Conservation (phyloP, 768 basidiomycete genomes). For the Pholiota microspora region DNA sequence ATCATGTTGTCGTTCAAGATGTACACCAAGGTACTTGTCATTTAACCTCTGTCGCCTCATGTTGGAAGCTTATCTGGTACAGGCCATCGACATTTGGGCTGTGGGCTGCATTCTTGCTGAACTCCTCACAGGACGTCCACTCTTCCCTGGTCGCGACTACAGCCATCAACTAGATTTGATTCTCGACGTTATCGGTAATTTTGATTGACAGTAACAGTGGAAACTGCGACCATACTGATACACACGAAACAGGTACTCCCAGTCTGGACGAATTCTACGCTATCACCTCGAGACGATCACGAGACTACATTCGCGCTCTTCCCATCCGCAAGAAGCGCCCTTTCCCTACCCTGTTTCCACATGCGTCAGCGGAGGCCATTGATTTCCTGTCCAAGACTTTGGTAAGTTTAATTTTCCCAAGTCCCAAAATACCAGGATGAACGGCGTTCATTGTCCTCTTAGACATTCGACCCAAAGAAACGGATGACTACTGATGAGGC, state of each 20-base stretch:
- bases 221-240: constrained; percentile 9
- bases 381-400: constrained; percentile 74
- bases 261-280: constrained; percentile 89
- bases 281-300: constrained; percentile 80
- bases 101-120: constrained; percentile 80
- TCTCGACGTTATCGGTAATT: constrained; percentile 77
- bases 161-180: constrained; percentile 88
- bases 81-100: constrained; percentile 73
- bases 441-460: constrained; percentile 21
- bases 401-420: constrained; percentile 31
- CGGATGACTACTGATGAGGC: constrained; percentile 82
- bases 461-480: constrained; percentile 89
- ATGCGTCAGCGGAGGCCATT: constrained; percentile 69
- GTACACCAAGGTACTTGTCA: constrained; percentile 60
- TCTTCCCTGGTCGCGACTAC: constrained; percentile 88
- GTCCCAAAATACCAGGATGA: background rate
- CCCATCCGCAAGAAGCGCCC: constrained; percentile 77
- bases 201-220: background rate
- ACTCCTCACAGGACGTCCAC: constrained; percentile 73
- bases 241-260: constrained; percentile 56
- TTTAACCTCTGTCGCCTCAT: constrained; percentile 1
- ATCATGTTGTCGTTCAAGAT: constrained; percentile 95
- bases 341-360: constrained; percentile 74
- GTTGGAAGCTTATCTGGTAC: constrained; percentile 3
- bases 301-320: constrained; percentile 84